Base-by-base conservation (phyloP, 2,329 filamentous ascomycete genomes). In the Pseudogymnoascus verrucosus region DNA sequence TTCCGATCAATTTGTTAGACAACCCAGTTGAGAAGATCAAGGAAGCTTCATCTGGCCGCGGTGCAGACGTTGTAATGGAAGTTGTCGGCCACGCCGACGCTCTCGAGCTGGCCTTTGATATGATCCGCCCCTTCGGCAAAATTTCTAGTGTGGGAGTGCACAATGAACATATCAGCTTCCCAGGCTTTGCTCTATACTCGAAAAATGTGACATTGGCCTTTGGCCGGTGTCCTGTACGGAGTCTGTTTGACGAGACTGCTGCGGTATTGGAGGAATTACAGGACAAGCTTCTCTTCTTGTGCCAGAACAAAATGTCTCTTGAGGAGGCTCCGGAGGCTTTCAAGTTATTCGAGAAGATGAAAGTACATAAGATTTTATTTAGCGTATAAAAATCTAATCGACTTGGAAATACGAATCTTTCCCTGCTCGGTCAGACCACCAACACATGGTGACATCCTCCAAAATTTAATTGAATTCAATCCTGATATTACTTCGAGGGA, bases 151-250 rank as follows among this genome's bases (percentile, higher is more conserved):
- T 91, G 64, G 88, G 88, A 39, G 36, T 39, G 36, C 36, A 39
- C 5, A 90, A 89, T 72, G 84, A 79, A 40, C 66, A 88, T 84
- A 85, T 89, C 65, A 84, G 86, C 10, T 89, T 84, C 80, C 79
- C 76, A 64, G 86, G 84, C 14, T 80, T 77, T 62, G 84, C 89
- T 65, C 86, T 39, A 5, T 39, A 39, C 36, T 39, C 36, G 14
- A 91, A 90, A 73, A 91, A 90, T 67, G 68, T 90, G 63, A 83
- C 81, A 39, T 67, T 90, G 36, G 87, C 89, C 74, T 89, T 90
- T 85, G 88, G 89, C 8, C 80, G 89, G 60, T 91, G 88, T 70
- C 88, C 88, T 2, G 88, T 90, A 19, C 81, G 69, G 19, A 69
- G 66, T 28, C 64, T 70, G 7, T 39, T 39, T n/a, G 5, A 39